Evolutionary conservation across 1,139 yeast species (phyloP).

Genomic region (Insectozyma bohioensis): DNA sequence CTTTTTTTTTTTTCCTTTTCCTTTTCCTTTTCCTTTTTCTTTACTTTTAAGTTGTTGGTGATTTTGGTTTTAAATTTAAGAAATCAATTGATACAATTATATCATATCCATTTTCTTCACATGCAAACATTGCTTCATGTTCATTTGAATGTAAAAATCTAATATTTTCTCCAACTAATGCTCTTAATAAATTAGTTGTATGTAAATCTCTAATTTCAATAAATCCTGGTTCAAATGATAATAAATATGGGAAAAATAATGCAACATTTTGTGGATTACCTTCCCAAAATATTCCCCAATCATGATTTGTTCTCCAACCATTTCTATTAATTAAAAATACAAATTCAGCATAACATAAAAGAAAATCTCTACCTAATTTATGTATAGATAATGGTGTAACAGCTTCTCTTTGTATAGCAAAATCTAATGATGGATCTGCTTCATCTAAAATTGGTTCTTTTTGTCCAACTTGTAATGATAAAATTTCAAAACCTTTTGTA

Average conservation of each 20-base stretch:
- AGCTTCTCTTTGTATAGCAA: conserved; percentile 80
- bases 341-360: conserved; percentile 86
- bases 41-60: too few species aligned
- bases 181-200: conserved; percentile 77
- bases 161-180: conserved; percentile 93
- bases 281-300: conserved; percentile 96
- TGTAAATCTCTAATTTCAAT: conserved; percentile 93
- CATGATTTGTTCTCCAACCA: conserved; percentile 95
- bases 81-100: conserved; percentile 90
- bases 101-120: conserved; percentile 88
- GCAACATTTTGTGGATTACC: conserved; percentile 93
- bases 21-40: neutral
- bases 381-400: conserved; percentile 91
- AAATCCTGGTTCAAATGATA: conserved; percentile 87
- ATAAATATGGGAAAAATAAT: conserved; percentile 86
- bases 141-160: conserved; percentile 85
- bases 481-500: conserved; percentile 93
- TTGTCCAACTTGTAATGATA: conserved; percentile 74
- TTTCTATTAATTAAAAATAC: conserved; percentile 91
- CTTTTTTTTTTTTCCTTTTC: too few species aligned
- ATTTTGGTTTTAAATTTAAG: conserved; percentile 45
- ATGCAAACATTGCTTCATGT: conserved; percentile 90
- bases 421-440: conserved; percentile 94
- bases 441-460: conserved; percentile 84
- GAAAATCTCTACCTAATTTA: conserved; percentile 82